These are phyloP conservation scores for Ustilago sp. DNA, from an alignment of 1,284 basidiomycete species.

Conservation along the genomic window DNA sequence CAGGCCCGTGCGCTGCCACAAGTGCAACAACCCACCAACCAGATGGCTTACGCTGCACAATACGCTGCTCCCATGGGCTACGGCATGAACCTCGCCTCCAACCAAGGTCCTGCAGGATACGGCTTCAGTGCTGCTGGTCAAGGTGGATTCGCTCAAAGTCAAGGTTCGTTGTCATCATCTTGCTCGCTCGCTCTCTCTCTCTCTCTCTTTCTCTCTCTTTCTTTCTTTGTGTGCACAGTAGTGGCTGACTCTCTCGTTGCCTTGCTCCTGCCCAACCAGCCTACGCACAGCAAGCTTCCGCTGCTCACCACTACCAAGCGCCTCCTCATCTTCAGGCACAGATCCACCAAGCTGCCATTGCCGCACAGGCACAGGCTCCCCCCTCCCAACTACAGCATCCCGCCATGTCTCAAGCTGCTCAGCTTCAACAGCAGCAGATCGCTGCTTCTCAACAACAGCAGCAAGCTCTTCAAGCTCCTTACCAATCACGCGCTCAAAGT, in stretches of 20 bases:
- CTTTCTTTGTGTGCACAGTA: neutral
- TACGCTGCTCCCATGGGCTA: slow-evolving; percentile 59
- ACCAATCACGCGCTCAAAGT: slow-evolving; percentile 16
- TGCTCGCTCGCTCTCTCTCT: neutral
- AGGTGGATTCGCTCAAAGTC: slow-evolving; percentile 63
- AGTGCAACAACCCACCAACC: slow-evolving; percentile 58
- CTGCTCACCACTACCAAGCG: slow-evolving; percentile 39
- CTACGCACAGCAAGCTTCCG: slow-evolving; percentile 55
- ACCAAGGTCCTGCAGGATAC: slow-evolving; percentile 47
- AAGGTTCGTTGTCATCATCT: slow-evolving; percentile 48
- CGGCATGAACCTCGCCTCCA: slow-evolving; percentile 44
- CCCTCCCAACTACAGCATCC: slow-evolving; percentile 66
- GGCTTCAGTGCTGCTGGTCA: slow-evolving; percentile 58
- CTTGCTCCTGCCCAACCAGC: slow-evolving; percentile 22
- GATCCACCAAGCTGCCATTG: slow-evolving; percentile 63
- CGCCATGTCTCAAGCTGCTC: slow-evolving; percentile 60
- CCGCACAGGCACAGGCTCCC: slow-evolving; percentile 61
- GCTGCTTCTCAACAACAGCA: slow-evolving; percentile 39
- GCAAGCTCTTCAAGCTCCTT: slow-evolving; percentile 50
- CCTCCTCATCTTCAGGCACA: slow-evolving; percentile 59
- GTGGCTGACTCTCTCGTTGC: too few species aligned
- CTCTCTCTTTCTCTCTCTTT: neutral
- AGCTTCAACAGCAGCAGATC: slow-evolving; percentile 64
- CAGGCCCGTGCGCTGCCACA: slow-evolving; percentile 51
- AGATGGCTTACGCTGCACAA: slow-evolving; percentile 62